These are phyloP conservation scores for Claviceps humidiphila DNA, from an alignment of 2,329 filamentous ascomycete species.

Conservation along the genomic window DNA sequence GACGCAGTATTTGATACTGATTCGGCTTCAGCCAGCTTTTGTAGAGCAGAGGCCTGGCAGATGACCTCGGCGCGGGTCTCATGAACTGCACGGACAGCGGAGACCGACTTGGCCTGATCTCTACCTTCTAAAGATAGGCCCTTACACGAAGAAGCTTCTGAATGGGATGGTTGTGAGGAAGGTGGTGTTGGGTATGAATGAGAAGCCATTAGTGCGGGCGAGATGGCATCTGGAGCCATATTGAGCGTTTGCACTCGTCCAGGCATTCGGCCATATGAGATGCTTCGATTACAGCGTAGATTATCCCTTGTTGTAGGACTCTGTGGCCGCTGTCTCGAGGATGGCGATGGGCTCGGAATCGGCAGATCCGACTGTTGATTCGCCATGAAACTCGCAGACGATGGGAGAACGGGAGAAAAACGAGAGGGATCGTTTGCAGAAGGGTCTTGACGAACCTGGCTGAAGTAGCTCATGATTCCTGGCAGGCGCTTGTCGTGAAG, in stretches of 20 bases:
- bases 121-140: slow-evolving; percentile 14
- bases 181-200: slow-evolving; percentile 44
- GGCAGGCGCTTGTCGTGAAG: slow-evolving; percentile 88
- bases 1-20: slow-evolving; percentile 2
- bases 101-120: slow-evolving; percentile 11
- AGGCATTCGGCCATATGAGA: slow-evolving; percentile 5
- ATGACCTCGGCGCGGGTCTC: neutral
- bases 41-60: neutral
- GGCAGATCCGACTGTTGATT: slow-evolving; percentile 11
- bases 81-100: neutral
- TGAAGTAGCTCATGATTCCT: slow-evolving; percentile 94
- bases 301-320: slow-evolving; percentile 12
- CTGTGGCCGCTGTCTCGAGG: slow-evolving; percentile 14
- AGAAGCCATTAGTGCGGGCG: slow-evolving; percentile 13
- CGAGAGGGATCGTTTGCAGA: slow-evolving; percentile 31
- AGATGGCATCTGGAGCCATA: slow-evolving; percentile 11
- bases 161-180: slow-evolving; percentile 33
- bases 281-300: slow-evolving; percentile 13
- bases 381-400: slow-evolving; percentile 20
- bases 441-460: slow-evolving; percentile 93
- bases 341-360: slow-evolving; percentile 18
- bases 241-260: slow-evolving; percentile 8
- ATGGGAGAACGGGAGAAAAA: slow-evolving; percentile 24
- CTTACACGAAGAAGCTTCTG: slow-evolving; percentile 18
- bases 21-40: neutral